Percentiles rank a stretch among this genome's conserved stretches.
Evolutionary conservation across 2,329 filamentous ascomycete genomes (phyloP).

Genomic region (Exophiala sp.): DNA sequence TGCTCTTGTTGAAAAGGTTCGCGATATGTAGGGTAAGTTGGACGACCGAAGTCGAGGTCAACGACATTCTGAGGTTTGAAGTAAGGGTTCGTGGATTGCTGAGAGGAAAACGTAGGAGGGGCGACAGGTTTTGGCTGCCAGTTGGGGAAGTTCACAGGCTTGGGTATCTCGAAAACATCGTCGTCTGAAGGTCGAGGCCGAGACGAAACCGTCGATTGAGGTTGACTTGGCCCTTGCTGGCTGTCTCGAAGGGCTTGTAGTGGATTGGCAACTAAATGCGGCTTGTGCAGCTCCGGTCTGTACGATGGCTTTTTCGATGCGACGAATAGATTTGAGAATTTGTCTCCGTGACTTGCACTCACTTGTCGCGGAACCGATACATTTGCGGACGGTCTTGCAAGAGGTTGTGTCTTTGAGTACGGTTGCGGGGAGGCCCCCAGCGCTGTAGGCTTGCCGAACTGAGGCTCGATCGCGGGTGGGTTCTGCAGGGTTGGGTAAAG

Average conservation of each 20-base stretch:
- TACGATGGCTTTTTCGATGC: slow-evolving; percentile 20
- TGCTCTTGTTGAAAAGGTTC: slow-evolving; percentile 41
- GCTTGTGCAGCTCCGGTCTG: slow-evolving; percentile 24
- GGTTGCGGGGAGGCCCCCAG: slow-evolving; percentile 46
- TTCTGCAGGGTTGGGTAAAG: slow-evolving; percentile 16
- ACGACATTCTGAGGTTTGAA: slow-evolving; percentile 45
- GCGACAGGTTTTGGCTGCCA: slow-evolving; percentile 50
- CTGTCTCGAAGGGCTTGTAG: slow-evolving; percentile 22
- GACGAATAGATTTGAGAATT: slow-evolving; percentile 26
- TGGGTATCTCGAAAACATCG: slow-evolving; percentile 38
- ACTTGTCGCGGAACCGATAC: slow-evolving; percentile 16
- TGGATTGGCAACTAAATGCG: slow-evolving; percentile 17
- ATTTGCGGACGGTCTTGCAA: slow-evolving; percentile 34
- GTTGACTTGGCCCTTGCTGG: slow-evolving; percentile 25
- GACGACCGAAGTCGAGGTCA: slow-evolving; percentile 47
- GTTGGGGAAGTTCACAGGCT: slow-evolving; percentile 37
- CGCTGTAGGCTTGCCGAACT: slow-evolving; percentile 60
- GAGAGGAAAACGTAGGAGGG: slow-evolving; percentile 53
- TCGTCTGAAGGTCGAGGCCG: slow-evolving; percentile 6
- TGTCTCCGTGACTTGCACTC: slow-evolving; percentile 21
- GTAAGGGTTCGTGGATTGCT: slow-evolving; percentile 33
- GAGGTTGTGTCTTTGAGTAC: slow-evolving; percentile 46
- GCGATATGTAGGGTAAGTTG: slow-evolving; percentile 46
- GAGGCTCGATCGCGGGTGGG: slow-evolving; percentile 33
- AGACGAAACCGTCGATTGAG: slow-evolving; percentile 13